phyloP scores from a whole-genome alignment of 2,329 filamentous ascomycete genomes.

The Ophiostoma novo-ulmi region DNA sequence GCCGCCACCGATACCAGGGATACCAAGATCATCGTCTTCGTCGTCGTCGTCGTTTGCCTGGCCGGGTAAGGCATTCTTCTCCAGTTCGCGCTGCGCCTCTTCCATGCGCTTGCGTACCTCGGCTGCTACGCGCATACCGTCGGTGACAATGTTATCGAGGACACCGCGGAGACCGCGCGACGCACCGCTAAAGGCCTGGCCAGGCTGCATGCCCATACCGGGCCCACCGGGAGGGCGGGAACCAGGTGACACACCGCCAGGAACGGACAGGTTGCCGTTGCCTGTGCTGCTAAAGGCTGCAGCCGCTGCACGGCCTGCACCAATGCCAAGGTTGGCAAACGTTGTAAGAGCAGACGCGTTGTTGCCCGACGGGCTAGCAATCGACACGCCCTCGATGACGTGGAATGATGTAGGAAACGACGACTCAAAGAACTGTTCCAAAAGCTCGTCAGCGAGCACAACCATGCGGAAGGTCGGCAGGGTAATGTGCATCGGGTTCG shows the following conservation, averaged over 20 bases:
- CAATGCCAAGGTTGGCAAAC: conserved; percentile 63
- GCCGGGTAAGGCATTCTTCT: conserved; percentile 68
- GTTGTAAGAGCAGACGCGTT: conserved; percentile 73
- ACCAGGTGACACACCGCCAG: conserved; percentile 41
- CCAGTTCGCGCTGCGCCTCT: conserved; percentile 86
- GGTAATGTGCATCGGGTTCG: conserved; percentile 90
- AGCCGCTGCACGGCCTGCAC: conserved; percentile 39
- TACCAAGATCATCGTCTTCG: conserved; percentile 37
- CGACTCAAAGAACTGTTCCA: conserved; percentile 96
- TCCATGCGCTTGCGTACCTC: conserved; percentile 92
- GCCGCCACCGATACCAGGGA: conserved; percentile 15
- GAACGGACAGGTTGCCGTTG: conserved; percentile 34
- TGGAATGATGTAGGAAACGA: conserved; percentile 92
- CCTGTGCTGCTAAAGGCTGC: conserved; percentile 32
- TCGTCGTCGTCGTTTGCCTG: conserved; percentile 57
- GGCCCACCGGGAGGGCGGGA: neutral
- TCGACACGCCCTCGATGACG: conserved; percentile 59
- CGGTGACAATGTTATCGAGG: conserved; percentile 93
- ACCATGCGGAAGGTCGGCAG: conserved; percentile 98
- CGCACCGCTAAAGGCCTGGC: conserved; percentile 43
- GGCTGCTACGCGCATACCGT: conserved; percentile 91
- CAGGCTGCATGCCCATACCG: conserved; percentile 7
- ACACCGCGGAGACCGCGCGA: conserved; percentile 80
- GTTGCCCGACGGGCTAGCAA: conserved; percentile 36
- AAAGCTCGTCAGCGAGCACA: conserved; percentile 86